Evolutionary conservation across 768 basidiomycete species (phyloP), one percentile per base, ranked within the genome.

Genomic region (Russula dissimulans): DNA sequence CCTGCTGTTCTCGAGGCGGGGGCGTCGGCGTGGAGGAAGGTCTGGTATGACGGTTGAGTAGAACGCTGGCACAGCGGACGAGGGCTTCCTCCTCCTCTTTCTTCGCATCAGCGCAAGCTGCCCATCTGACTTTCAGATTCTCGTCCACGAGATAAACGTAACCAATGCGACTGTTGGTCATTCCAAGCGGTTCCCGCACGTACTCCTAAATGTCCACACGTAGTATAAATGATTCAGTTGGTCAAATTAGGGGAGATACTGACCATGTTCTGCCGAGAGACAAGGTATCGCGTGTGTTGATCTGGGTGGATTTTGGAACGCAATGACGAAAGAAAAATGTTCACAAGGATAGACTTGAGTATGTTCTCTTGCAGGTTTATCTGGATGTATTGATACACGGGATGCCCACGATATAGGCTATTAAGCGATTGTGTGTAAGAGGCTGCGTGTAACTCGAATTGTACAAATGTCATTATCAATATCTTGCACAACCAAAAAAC

Each of bases 321-420:
- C 22, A 98, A 80, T 18, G 84, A 82, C 9, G 80, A 81, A n/a
- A 86, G 72, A 75, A 94, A 95, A 56, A 97, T 74, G 53, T 86
- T 85, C 54, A 97, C 88, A 36, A 98, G 82, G 69, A 94, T 81
- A 1, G 89, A 89, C 75, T 97, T 97, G 64, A 98, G 81, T 5
- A 89, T 75, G 73, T 98, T 98, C 71, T 93, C 89, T 74, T 98
- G 95, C 31, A 95, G 78, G 72, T 98, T 98, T 70, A 97, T 85
- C 78, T 90, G 88, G 51, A 91, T 70, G 64, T 82, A 84, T 73
- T 85, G 87, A 70, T 84, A 92, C 18, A 79, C 71, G 2, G 86
- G 81, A 62, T 89, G 73, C 1, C 74, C 69, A 36, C 70, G 67
- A 71, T 79, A 87, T 41, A 76, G 78, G 3, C 70, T 71, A 60